phyloP scores from a whole-genome alignment of 2,329 filamentous ascomycete species.

The Beauveria medogensis region DNA sequence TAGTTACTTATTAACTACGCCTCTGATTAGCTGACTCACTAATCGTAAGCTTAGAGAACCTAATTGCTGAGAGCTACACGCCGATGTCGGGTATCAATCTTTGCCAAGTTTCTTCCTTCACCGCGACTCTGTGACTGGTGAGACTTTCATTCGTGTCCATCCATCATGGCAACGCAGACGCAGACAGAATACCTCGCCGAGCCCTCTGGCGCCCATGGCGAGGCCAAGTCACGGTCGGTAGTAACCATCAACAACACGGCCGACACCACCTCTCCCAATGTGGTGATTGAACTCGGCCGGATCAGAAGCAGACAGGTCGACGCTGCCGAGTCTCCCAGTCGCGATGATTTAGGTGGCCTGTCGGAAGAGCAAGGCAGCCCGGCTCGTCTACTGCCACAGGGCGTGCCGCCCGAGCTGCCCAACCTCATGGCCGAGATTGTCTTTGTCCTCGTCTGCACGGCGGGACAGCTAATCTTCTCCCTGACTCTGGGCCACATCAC shows the following conservation, averaged over 20 bases:
- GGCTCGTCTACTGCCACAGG: constrained; percentile 7
- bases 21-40: too few species aligned
- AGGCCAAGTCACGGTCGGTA: background rate
- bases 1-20: too few species aligned
- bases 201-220: background rate
- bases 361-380: constrained; percentile 10
- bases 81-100: background rate
- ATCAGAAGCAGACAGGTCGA: constrained; percentile 11
- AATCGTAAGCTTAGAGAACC: too few species aligned
- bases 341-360: background rate
- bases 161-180: background rate
- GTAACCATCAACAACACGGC: background rate
- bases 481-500: constrained; percentile 10
- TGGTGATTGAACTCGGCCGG: constrained; percentile 6
- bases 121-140: background rate
- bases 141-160: background rate
- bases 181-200: background rate
- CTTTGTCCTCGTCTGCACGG: constrained; percentile 12
- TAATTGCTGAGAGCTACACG: too few species aligned
- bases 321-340: background rate
- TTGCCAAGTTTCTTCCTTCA: background rate
- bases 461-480: constrained; percentile 10
- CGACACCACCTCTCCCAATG: background rate
- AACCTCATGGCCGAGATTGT: constrained; percentile 9
- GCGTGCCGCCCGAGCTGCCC: constrained; percentile 9